These are phyloP conservation scores for Endocarpon pusillum DNA, from an alignment of 495 filamentous ascomycete genomes.

Conservation along the genomic window DNA sequence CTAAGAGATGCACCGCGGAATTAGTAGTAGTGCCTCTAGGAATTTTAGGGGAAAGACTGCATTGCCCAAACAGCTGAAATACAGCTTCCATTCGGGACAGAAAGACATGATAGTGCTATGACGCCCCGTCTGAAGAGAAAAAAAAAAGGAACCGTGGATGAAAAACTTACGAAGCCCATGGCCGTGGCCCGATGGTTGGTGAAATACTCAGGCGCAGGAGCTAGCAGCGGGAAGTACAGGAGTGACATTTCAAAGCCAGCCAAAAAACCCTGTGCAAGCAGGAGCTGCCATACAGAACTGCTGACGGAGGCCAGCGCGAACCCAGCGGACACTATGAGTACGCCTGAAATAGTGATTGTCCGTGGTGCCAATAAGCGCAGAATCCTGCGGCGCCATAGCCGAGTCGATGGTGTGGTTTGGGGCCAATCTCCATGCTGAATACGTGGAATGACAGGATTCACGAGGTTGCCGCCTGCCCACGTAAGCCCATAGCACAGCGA, in stretches of 20 bases:
- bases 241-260: conserved; percentile 30
- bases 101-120: too few species aligned
- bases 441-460: conserved; percentile 30
- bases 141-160: not conserved
- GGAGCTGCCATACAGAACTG: conserved; percentile 26
- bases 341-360: conserved; percentile 18
- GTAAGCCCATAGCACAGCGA: conserved; percentile 30
- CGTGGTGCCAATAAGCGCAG: conserved; percentile 9
- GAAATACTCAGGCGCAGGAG: conserved; percentile 32
- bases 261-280: conserved; percentile 31
- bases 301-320: conserved; percentile 20
- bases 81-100: too few species aligned
- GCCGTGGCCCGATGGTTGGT: conserved; percentile 29
- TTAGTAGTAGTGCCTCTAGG: too few species aligned
- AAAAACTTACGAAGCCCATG: conserved; percentile 30
- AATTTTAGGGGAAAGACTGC: too few species aligned
- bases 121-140: too few species aligned
- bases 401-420: conserved; percentile 6
- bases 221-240: conserved; percentile 30
- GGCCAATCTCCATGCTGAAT: conserved; percentile 17
- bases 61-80: too few species aligned
- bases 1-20: too few species aligned
- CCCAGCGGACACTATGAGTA: conserved; percentile 18
- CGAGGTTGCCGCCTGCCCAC: conserved; percentile 30
- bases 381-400: conserved; percentile 11